Conservation (phyloP, 805 yeast species). For the Saturnispora silvae region DNA sequence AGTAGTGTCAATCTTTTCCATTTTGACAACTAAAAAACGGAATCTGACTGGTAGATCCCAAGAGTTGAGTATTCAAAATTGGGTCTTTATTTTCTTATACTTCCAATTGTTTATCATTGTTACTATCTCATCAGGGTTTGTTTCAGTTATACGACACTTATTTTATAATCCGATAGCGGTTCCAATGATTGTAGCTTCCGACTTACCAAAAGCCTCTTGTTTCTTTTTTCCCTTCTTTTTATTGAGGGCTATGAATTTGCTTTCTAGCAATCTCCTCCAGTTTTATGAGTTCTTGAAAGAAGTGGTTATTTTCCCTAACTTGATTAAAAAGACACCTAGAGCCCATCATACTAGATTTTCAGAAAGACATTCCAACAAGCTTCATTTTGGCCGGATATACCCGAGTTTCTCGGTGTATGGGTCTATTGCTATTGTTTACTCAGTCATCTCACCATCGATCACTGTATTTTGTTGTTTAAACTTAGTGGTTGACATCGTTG, state of each 20-base stretch:
- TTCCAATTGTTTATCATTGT: constrained; percentile 79
- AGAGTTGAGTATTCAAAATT: constrained; percentile 62
- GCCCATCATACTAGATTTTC: constrained; percentile 27
- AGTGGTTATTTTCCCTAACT: constrained; percentile 24
- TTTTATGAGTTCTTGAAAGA: constrained; percentile 38
- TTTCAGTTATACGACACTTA: constrained; percentile 49
- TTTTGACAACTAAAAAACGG: constrained; percentile 45
- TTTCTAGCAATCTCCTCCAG: constrained; percentile 63
- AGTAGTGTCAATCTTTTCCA: constrained; percentile 49
- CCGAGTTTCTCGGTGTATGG: constrained; percentile 71
- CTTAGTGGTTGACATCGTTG: constrained; percentile 45
- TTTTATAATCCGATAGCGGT: constrained; percentile 63
- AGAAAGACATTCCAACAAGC: constrained; percentile 28
- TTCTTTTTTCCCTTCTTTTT: constrained; percentile 74
- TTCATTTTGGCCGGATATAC: constrained; percentile 70
- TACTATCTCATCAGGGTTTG: constrained; percentile 71
- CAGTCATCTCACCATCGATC: constrained; percentile 72
- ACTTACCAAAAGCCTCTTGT: constrained; percentile 77
- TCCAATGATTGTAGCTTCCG: constrained; percentile 61
- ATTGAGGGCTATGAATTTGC: constrained; percentile 63
- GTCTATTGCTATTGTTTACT: constrained; percentile 67
- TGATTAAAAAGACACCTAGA: constrained; percentile 24
- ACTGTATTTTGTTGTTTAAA: constrained; percentile 49
- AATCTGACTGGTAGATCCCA: constrained; percentile 49
- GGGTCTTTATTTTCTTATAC: constrained; percentile 71